phyloP scores from a whole-genome alignment of 805 yeast genomes.

The Saturnispora galanensis region DNA sequence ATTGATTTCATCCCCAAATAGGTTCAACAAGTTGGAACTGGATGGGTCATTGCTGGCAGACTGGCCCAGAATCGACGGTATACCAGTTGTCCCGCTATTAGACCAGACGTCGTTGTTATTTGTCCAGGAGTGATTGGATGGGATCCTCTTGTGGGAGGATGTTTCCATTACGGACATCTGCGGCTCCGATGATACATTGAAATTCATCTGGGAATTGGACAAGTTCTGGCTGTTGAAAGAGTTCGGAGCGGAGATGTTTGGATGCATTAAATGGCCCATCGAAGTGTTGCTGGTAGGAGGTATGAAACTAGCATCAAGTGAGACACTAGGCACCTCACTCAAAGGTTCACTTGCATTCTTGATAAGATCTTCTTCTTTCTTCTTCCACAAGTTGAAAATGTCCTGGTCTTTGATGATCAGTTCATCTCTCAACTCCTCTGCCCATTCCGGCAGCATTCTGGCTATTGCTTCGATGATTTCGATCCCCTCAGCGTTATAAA shows the following conservation, averaged over 20 bases:
- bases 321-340: background rate
- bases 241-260: constrained; percentile 3
- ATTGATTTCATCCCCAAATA: constrained; percentile 17
- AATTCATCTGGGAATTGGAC: constrained; percentile 11
- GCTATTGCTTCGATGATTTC: constrained; percentile 16
- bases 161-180: too few relatives aligned
- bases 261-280: constrained; percentile 6
- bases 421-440: constrained; percentile 17
- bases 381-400: constrained; percentile 14
- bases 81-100: constrained; percentile 10
- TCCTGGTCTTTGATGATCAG: constrained; percentile 8
- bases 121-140: constrained; percentile 4
- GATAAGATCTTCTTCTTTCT: constrained; percentile 25
- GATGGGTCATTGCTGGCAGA: constrained; percentile 6
- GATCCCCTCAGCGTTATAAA: constrained; percentile 22
- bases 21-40: constrained; percentile 18
- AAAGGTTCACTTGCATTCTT: constrained; percentile 9
- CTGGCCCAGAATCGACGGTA: too few relatives aligned
- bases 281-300: constrained; percentile 12
- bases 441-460: constrained; percentile 25
- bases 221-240: constrained; percentile 6
- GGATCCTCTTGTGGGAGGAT: constrained; percentile 2
- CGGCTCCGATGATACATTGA: background rate
- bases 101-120: constrained; percentile 6
- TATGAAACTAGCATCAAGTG: background rate